Percentiles rank a stretch among this genome's conserved stretches.
Evolutionary conservation across 768 basidiomycete species (phyloP).

Genomic region (Mrakia frigida): DNA sequence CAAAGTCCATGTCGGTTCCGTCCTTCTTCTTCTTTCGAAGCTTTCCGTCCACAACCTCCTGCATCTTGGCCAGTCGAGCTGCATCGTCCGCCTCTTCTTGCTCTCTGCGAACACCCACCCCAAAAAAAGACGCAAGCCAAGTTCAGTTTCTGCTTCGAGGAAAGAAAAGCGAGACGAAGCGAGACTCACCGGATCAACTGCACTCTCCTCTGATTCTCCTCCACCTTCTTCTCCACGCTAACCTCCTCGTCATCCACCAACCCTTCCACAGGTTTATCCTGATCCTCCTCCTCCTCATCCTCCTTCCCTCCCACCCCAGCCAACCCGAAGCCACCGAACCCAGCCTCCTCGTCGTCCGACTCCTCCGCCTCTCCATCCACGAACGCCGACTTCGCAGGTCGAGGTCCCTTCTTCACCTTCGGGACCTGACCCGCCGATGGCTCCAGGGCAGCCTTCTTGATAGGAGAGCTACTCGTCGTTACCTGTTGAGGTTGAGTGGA

Average conservation of each 20-base stretch:
- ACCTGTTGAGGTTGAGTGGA: background rate
- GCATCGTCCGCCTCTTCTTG: conserved; percentile 38
- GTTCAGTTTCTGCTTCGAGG: too few relatives aligned
- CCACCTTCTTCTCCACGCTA: conserved; percentile 35
- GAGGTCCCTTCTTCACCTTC: background rate
- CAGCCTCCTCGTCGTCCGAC: conserved; percentile 40
- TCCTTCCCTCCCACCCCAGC: conserved; percentile 33
- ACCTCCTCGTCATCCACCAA: conserved; percentile 38
- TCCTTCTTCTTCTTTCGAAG: conserved; percentile 35
- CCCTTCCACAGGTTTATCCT: conserved; percentile 36
- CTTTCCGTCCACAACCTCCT: conserved; percentile 37
- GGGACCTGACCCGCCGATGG: background rate
- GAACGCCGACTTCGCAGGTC: conserved; percentile 29
- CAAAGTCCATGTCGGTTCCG: conserved; percentile 36
- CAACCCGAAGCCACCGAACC: conserved; percentile 34
- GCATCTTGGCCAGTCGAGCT: conserved; percentile 34
- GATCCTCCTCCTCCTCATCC: conserved; percentile 39
- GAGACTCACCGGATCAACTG: conserved; percentile 14
- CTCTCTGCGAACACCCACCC: conserved; percentile 32
- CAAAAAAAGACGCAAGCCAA: background rate
- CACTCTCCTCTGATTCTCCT: conserved; percentile 30
- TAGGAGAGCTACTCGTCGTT: background rate
- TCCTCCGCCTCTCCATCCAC: conserved; percentile 42
- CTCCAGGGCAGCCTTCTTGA: background rate
- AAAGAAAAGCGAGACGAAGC: background rate